A percentile compares a stretch with the other conserved stretches of the same genome.
Evolutionary conservation across 23 red algal genomes (phyloP).

Genomic region (Rhodosorus marinus): DNA sequence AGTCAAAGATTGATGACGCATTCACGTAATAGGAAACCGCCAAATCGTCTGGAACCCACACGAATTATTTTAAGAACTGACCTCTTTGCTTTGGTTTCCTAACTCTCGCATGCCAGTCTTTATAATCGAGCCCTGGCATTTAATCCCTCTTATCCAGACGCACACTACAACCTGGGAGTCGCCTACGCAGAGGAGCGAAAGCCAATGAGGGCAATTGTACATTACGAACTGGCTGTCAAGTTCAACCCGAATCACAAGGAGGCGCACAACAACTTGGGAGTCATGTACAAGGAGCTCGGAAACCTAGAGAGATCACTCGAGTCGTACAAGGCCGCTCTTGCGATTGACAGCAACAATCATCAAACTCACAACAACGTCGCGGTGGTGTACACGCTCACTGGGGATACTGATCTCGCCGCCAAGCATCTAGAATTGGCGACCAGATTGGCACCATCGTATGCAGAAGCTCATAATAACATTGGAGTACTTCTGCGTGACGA

Average conservation of each 20-base stretch:
- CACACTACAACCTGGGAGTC: constrained; percentile 57
- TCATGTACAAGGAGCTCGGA: constrained; percentile 56
- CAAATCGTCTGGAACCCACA: not conserved
- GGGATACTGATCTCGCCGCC: constrained; percentile 22
- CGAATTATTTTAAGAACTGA: constrained; percentile 1
- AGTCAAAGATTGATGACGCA: too few species aligned
- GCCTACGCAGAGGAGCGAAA: constrained; percentile 48
- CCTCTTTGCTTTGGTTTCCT: too few species aligned
- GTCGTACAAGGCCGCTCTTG: constrained; percentile 40
- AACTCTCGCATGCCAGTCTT: too few species aligned
- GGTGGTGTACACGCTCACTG: constrained; percentile 53
- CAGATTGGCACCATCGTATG: constrained; percentile 22
- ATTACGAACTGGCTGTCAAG: constrained; percentile 38
- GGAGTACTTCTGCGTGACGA: constrained; percentile 49
- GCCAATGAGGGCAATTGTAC: constrained; percentile 29
- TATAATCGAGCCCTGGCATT: constrained; percentile 47
- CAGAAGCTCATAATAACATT: constrained; percentile 61
- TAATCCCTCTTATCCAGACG: constrained; percentile 34
- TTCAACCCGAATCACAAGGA: constrained; percentile 55
- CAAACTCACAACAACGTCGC: constrained; percentile 69
- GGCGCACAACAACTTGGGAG: constrained; percentile 50
- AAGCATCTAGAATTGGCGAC: constrained; percentile 30
- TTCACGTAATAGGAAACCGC: too few species aligned
- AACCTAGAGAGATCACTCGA: constrained; percentile 41
- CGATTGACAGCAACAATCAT: constrained; percentile 27